Evolutionary conservation across 2,329 filamentous ascomycete species (phyloP), one percentile per base, ranked within the genome.

Genomic region (Stachybotrys chartarum): DNA sequence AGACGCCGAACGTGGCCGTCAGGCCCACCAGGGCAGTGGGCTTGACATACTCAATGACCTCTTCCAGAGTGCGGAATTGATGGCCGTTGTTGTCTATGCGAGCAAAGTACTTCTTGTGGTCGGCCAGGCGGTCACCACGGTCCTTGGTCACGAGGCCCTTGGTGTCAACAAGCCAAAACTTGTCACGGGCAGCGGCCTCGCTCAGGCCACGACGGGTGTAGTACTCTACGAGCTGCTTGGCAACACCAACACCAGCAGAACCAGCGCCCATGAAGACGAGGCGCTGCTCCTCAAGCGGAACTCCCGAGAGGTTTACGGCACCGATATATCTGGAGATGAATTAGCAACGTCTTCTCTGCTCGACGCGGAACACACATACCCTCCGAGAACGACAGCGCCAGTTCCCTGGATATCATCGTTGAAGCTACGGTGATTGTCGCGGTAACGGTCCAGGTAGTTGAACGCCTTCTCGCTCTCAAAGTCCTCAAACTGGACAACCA

Each of bases 371-470:
- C 16, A 10, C 17, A 70, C 79, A 70, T 73, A 84, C 79, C 93
- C 93, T 60, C 83, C 93, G 55, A 97, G 82, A 59, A 97, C 91
- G 66, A 99, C 94, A 60, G 93, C 91, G 64, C 94, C 94, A 64
- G 94, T 97, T 62, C 93, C 93, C 78, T 97, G 93, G 68, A 99
- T 94, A 70, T 99, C 93, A 68, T 97, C 94, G 73, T 97, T 97
- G 84, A 99, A 99, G 81, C 90, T 95, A 72, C 90, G 92, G 79
- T 96, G 93, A 61, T 80, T 83, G 70, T 92, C 80, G 64, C 90
- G 88, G 76, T 97, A 97, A 58, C 91, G 85, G 70, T 94, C 88
- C 46, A 97, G 83, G 66, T 95, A 93, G 59, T 89, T 88, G 82
- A 97, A 99, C 50, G 94, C 93, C 74, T 86, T 86, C 63, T 84